Conservation (phyloP, 2,329 filamentous ascomycete species). For the Microsporum canis region DNA sequence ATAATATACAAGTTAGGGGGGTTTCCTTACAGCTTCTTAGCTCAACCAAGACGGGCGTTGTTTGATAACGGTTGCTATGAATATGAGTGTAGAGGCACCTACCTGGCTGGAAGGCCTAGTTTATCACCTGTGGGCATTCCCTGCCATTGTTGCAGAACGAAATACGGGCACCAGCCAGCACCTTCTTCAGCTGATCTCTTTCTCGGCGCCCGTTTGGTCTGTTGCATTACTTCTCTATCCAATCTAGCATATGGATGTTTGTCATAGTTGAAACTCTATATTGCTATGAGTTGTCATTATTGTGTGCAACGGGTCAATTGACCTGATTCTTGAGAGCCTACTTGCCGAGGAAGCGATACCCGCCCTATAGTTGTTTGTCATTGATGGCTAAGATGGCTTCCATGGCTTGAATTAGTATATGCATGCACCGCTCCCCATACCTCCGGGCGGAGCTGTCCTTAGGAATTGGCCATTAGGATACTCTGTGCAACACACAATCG, state of each 20-base stretch:
- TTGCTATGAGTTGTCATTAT: conserved; percentile 1
- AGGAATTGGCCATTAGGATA: background rate
- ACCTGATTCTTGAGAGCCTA: background rate
- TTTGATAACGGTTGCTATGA: background rate
- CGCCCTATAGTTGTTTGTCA: conserved; percentile 1
- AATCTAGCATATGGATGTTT: conserved; percentile 1
- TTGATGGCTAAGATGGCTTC: background rate
- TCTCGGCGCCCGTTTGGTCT: background rate
- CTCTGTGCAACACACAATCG: background rate
- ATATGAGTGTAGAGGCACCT: background rate
- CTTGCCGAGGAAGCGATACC: background rate
- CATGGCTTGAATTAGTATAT: background rate
- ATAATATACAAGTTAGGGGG: background rate
- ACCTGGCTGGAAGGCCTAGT: background rate
- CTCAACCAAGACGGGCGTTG: background rate
- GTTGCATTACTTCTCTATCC: background rate
- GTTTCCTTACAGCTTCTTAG: background rate
- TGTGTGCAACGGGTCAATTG: conserved; percentile 2
- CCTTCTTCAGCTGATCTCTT: background rate
- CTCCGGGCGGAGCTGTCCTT: background rate
- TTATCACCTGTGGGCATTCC: background rate
- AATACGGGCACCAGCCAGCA: background rate
- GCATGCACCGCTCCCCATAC: background rate
- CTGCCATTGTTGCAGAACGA: background rate
- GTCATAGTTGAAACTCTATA: conserved; percentile 1